phyloP scores from a whole-genome alignment of 805 yeast genomes.

The Yarrowia osloensis region DNA sequence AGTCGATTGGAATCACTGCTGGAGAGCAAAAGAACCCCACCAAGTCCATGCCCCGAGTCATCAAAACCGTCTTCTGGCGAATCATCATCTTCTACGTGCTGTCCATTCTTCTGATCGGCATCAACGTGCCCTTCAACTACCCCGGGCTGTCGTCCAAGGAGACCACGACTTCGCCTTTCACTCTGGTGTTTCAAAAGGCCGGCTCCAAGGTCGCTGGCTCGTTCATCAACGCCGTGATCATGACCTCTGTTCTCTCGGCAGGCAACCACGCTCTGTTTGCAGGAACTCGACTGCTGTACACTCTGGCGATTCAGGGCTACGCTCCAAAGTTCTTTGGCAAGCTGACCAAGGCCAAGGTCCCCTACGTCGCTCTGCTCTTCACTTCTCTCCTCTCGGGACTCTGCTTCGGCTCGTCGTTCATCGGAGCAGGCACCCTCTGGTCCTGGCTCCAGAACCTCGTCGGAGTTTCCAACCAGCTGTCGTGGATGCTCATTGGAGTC shows the following conservation, averaged over 20 bases:
- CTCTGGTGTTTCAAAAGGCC: conserved; percentile 48
- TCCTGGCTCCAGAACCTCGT: conserved; percentile 58
- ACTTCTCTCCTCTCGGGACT: conserved; percentile 60
- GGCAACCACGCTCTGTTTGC: conserved; percentile 67
- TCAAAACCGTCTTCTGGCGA: conserved; percentile 57
- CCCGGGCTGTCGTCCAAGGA: conserved; percentile 47
- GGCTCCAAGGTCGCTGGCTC: conserved; percentile 52
- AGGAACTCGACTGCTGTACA: conserved; percentile 63
- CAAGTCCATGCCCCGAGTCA: conserved; percentile 59
- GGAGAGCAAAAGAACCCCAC: conserved; percentile 63
- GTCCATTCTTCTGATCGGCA: conserved; percentile 57
- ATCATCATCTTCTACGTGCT: conserved; percentile 57
- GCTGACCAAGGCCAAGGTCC: conserved; percentile 56
- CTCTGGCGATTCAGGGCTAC: conserved; percentile 58
- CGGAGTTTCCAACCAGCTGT: conserved; percentile 65
- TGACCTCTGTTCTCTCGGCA: conserved; percentile 64
- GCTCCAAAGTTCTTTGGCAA: conserved; percentile 56
- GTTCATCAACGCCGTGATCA: conserved; percentile 59
- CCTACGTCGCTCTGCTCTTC: conserved; percentile 48
- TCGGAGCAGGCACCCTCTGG: conserved; percentile 56
- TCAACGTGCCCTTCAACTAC: conserved; percentile 59
- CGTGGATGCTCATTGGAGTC: conserved; percentile 60
- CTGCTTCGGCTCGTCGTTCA: conserved; percentile 60
- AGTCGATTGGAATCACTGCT: conserved; percentile 59
- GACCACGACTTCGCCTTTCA: conserved; percentile 52